Evolutionary conservation across 164 flowering plant genomes (phyloP), one percentile per base, ranked within the genome.

Genomic region (Aristolochia fimbriata): DNA sequence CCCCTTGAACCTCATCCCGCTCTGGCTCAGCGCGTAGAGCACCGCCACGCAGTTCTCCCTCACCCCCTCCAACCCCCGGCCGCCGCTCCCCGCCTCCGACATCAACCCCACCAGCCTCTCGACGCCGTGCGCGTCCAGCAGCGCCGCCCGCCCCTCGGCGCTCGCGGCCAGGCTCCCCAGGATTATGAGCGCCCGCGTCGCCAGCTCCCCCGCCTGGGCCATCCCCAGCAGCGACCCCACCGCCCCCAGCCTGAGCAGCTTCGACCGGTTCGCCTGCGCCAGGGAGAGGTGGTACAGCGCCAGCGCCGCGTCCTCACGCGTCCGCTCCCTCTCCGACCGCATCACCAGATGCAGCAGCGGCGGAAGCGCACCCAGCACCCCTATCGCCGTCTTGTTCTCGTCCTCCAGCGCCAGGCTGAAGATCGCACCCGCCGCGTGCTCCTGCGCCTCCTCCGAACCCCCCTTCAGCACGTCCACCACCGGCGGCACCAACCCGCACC

Each of bases 341-440:
- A 87, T 76, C 14, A 88, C 76, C 60, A 81, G 66, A 76, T 87
- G 88, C 51, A 94, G 74, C 8, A 94, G 69, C 10, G 96, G 95
- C 48, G 71, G 87, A 60, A 90, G 51, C 13, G 88, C 99, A 16
- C 99, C 99, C 20, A 94, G 64, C 0, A 87, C 97, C 17, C 99
- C 99, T 19, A 94, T 86, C 20, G 96, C 99, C 61, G 81, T 85
- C 72, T 86, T 88, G 74, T 88, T 91, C 45, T 84, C 88, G 43
- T 94, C 96, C 0, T 88, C 91, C 1, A 94, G 67, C 0, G 97
- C 78, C 20, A 94, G 73, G 61, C 96, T 88, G 73, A 94, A 94
- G 12, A 94, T 65, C 6, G 95, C 97, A 0, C 99, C 99, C 6
- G 95, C 91, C 0, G 92, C 97, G 74, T 92, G 98, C 61, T 93